These are phyloP conservation scores for Xanthoconium purpureum DNA, from an alignment of 768 basidiomycete genomes.

Conservation along the genomic window DNA sequence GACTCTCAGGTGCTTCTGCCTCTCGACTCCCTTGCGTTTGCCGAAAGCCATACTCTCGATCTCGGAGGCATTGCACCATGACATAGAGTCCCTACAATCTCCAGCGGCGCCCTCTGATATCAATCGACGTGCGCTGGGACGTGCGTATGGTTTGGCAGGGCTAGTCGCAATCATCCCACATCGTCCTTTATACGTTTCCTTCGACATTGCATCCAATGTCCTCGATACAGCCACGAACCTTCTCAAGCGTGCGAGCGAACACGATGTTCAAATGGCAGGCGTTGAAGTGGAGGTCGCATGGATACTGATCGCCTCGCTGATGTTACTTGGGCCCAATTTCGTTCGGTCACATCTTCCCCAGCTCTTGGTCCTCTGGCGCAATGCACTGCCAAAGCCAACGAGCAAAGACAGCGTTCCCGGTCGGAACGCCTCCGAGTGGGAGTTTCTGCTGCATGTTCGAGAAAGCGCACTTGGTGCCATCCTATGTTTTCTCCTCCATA, in stretches of 20 bases:
- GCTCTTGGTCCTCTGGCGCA: slow-evolving; percentile 93
- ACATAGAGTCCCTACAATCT: slow-evolving; percentile 68
- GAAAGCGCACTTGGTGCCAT: slow-evolving; percentile 90
- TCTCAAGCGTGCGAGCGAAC: slow-evolving; percentile 87
- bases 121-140: slow-evolving; percentile 71
- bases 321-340: slow-evolving; percentile 91
- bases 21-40: slow-evolving; percentile 80
- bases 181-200: slow-evolving; percentile 90
- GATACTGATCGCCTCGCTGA: slow-evolving; percentile 85
- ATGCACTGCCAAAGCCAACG: slow-evolving; percentile 92
- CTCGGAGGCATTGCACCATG: slow-evolving; percentile 80
- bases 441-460: slow-evolving; percentile 85
- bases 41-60: slow-evolving; percentile 75
- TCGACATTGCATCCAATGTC: slow-evolving; percentile 87
- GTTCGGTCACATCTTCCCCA: slow-evolving; percentile 92
- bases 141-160: slow-evolving; percentile 85
- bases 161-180: slow-evolving; percentile 83
- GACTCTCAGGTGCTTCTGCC: slow-evolving; percentile 88
- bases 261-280: slow-evolving; percentile 77
- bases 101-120: slow-evolving; percentile 73
- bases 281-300: slow-evolving; percentile 93
- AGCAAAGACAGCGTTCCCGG: slow-evolving; percentile 74
- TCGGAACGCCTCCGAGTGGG: slow-evolving; percentile 78
- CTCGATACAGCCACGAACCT: slow-evolving; percentile 89
- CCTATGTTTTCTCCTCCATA: slow-evolving; percentile 82